Base-by-base conservation (phyloP, 768 basidiomycete genomes). In the Mycena sanguinolenta region DNA sequence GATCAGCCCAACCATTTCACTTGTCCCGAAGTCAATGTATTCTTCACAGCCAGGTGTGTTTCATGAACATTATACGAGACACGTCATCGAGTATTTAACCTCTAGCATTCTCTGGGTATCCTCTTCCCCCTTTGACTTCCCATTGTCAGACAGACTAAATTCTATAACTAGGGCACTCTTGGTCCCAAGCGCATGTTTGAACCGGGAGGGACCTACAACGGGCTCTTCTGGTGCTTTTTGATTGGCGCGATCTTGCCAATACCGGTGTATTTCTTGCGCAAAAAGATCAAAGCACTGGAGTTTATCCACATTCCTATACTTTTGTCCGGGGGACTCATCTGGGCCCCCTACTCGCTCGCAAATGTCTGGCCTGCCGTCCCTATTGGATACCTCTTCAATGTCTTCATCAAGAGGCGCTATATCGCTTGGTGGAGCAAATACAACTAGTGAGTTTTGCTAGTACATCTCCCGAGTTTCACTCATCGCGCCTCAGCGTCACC, bases 1-100 rank as follows among this genome's bases (percentile, higher is more conserved):
- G 73, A 76, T 0, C 81, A 82, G 42, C 67, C 69, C 9, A 75
- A 82, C 50, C 72, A 75, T 12, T 82, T 84, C 70, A 79, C 77
- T 3, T 84, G 82, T 72, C 79, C 82, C 1, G 77, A 77, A 17
- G 75, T 55, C 58, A 77, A 79, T 54, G 82, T 80, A 28, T 84
- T 84, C 77, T 82, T 82, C 77, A 83, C 84, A 5, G 80, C 81
- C 0, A 70, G 79, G 81, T 69, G 73, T 79, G 73, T 82, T 74
- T 54, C 28, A 4, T 44, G 16, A 19, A 44, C 42, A 1, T 44
- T 44, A 17, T n/a, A n/a, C 7, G 10, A 1, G 17, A 19, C 42
- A n/a, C n/a, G n/a, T 19, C 42, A 44, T 19, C 21, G 42, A 44
- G 17, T 10, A 8, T n/a, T 4, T 28, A 23, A 17, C 16, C 30